phyloP scores from a whole-genome alignment of 805 yeast species.

The Candida insectorum region DNA sequence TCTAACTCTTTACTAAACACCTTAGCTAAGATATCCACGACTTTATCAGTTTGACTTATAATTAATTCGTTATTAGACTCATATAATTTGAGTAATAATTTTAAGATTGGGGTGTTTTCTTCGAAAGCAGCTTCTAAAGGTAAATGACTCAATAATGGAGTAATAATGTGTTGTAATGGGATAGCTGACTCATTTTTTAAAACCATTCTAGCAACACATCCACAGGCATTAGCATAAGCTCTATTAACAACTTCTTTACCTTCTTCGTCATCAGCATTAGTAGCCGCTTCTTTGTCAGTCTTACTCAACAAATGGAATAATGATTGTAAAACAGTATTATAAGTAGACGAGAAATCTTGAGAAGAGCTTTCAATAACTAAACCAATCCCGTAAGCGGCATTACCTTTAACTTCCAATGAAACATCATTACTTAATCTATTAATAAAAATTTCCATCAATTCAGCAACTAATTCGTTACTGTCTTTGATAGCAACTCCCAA shows the following conservation, averaged over 20 bases:
- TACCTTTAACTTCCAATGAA: conserved; percentile 86
- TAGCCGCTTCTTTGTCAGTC: conserved; percentile 52
- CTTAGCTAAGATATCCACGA: conserved; percentile 64
- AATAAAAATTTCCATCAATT: conserved; percentile 66
- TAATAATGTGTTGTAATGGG: conserved; percentile 68
- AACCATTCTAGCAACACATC: conserved; percentile 93
- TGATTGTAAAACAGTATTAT: conserved; percentile 69
- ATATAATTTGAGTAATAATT: conserved; percentile 70
- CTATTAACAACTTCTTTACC: conserved; percentile 75
- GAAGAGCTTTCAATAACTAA: conserved; percentile 54
- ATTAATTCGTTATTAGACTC: conserved; percentile 57
- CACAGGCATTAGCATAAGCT: conserved; percentile 91
- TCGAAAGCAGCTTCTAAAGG: conserved; percentile 88
- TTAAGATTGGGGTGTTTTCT: conserved; percentile 89
- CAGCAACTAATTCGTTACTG: conserved; percentile 62
- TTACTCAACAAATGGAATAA: conserved; percentile 77
- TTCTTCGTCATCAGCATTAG: conserved; percentile 50
- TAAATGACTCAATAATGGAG: conserved; percentile 74
- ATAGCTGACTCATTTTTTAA: conserved; percentile 66
- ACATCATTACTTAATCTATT: conserved; percentile 69
- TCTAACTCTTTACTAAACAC: conserved; percentile 77
- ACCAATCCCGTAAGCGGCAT: conserved; percentile 96
- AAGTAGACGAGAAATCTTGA: conserved; percentile 60
- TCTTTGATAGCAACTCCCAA: conserved; percentile 71
- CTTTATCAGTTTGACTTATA: conserved; percentile 52